A percentile compares a stretch with the other conserved stretches of the same genome.
These are phyloP conservation scores for Geranium incanum DNA, from an alignment of 441 rosid species.

Conservation along the genomic window DNA sequence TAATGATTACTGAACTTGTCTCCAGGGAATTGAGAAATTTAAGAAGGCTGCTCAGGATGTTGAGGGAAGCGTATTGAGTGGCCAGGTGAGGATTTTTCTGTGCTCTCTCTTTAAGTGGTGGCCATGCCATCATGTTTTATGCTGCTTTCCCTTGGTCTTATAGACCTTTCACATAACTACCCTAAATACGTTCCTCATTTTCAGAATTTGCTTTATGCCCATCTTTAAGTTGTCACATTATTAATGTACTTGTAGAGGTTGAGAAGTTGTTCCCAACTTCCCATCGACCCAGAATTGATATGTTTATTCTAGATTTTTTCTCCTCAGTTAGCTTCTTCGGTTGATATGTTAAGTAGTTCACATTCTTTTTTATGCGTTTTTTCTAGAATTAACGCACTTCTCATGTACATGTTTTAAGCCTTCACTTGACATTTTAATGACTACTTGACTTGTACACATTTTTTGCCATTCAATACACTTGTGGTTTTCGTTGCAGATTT, in stretches of 20 bases:
- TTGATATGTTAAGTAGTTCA: no score
- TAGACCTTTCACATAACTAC: not conserved
- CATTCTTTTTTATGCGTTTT: no score
- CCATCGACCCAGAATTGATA: not conserved
- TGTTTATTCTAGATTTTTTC: not conserved
- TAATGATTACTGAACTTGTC: constrained; percentile 16
- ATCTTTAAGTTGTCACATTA: not conserved
- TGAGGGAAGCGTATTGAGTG: constrained; percentile 62
- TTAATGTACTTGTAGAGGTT: not conserved
- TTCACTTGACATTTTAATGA: constrained; percentile 5
- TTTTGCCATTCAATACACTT: not conserved
- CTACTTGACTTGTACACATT: not conserved
- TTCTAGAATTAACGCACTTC: not conserved
- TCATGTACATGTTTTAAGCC: not conserved
- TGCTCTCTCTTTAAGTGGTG: not conserved
- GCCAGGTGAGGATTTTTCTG: constrained; percentile 44
- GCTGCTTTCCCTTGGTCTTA: not conserved
- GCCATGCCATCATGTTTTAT: not conserved
- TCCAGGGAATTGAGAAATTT: constrained; percentile 93
- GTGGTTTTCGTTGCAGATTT: not conserved
- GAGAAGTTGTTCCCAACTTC: not conserved
- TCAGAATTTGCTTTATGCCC: not conserved
- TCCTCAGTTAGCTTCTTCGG: not conserved
- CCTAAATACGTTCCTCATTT: not conserved
- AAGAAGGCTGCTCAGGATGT: constrained; percentile 82